Base-by-base conservation (phyloP, 495 filamentous ascomycete species). In the Cercophora samala region DNA sequence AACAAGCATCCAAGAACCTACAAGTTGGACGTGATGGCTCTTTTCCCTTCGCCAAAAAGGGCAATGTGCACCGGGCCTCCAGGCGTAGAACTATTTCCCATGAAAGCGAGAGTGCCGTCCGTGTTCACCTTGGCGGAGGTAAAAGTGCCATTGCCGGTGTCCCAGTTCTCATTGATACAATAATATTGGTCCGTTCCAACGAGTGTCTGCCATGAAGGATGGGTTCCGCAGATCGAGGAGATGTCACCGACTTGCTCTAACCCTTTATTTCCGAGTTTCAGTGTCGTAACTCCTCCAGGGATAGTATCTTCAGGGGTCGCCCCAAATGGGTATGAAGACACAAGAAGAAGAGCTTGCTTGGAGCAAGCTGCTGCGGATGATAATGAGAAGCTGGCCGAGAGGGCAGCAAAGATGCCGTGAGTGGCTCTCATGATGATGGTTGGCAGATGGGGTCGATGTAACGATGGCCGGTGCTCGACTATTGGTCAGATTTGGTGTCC, bases 141-240 rank as follows among this genome's bases (percentile, higher is more conserved):
- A 42, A 87, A 73, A n/a, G 75, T 69, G 26, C 83, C 84, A 54
- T 77, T 76, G 8, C 73, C 70, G 37, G 65, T 63, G 37, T 26
- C 62, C 65, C 80, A 74, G 26, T 75, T 80, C 75, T 90, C 89
- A 63, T 89, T 83, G 32, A 86, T 74, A 76, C 87, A 89, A 78
- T 88, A 90, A 23, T 90, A 75, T 15, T 82, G 75, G 8, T 76
- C 72, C 24, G 82, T 78, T 51, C 73, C 66, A 74, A 79, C 86
- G 42, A 85, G 79, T 5, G 82, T 82, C 61, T 89, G 69, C 85
- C 86, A 90, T 52, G 85, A 83, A 18, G 88, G 85, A 70, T 85
- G 82, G 21, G 77, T 71, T 11, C 82, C 85, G 76, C 86, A 89
- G 56, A 76, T 77, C 74, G 62, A 79, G 77, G 55, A 81, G 66